A percentile compares a stretch with the other conserved stretches of the same genome.
phyloP scores from a whole-genome alignment of 805 yeast species.

The Komagataella pastoris region DNA sequence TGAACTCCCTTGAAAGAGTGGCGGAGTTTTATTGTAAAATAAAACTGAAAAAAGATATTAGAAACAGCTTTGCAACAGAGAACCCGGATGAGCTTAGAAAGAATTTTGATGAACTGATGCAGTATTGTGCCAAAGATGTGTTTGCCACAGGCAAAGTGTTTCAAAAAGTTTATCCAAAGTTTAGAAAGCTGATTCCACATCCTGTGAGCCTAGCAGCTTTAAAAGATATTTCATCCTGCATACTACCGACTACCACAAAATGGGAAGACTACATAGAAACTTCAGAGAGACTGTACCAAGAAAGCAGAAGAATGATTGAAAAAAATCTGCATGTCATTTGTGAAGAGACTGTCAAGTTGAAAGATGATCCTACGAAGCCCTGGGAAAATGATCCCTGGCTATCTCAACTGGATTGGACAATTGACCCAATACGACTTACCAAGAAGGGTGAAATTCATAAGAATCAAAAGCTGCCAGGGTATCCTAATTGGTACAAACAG shows the following conservation, averaged over 20 bases:
- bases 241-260: conserved; percentile 59
- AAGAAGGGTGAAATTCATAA: conserved; percentile 60
- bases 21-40: conserved; percentile 68
- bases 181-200: conserved; percentile 64
- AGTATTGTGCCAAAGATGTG: conserved; percentile 83
- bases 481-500: conserved; percentile 86
- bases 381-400: conserved; percentile 74
- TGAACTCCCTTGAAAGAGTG: conserved; percentile 71
- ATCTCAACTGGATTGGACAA: conserved; percentile 78
- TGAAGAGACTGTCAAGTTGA: conserved; percentile 35
- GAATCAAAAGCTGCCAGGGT: conserved; percentile 75
- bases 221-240: conserved; percentile 54
- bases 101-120: conserved; percentile 47
- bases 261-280: conserved; percentile 66
- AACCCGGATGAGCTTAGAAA: conserved; percentile 40
- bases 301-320: conserved; percentile 42
- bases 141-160: conserved; percentile 60
- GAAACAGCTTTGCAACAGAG: conserved; percentile 49
- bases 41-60: conserved; percentile 45
- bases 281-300: conserved; percentile 57
- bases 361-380: conserved; percentile 26
- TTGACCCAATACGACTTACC: conserved; percentile 42
- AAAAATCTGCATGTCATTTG: conserved; percentile 46
- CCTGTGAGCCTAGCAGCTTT: conserved; percentile 91
- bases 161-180: conserved; percentile 55